phyloP scores from a whole-genome alignment of 1,284 basidiomycete genomes.

The Chalciporus piperatoides region DNA sequence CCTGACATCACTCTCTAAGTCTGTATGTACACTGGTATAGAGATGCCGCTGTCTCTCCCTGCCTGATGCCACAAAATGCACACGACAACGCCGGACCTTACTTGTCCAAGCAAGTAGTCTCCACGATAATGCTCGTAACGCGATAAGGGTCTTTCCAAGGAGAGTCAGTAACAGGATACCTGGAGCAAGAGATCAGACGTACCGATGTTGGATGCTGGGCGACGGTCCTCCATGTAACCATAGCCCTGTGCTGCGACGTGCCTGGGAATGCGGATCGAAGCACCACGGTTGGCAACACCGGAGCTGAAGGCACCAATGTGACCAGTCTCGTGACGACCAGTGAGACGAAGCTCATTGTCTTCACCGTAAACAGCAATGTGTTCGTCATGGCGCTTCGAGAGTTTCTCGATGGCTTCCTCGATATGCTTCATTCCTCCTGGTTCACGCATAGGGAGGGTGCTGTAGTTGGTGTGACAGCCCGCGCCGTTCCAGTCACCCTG shows the following conservation, averaged over 20 bases:
- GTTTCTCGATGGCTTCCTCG: slow-evolving; percentile 90
- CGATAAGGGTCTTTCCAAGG: slow-evolving; percentile 73
- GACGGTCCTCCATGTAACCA: slow-evolving; percentile 96
- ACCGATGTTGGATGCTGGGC: slow-evolving; percentile 98
- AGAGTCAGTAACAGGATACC: slow-evolving; percentile 9
- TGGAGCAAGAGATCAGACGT: slow-evolving; percentile 32
- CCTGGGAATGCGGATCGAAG: slow-evolving; percentile 91
- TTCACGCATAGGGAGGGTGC: slow-evolving; percentile 89
- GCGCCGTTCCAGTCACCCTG: slow-evolving; percentile 99
- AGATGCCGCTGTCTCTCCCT: slow-evolving; percentile 12
- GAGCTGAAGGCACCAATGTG: slow-evolving; percentile 92
- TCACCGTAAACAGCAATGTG: slow-evolving; percentile 98
- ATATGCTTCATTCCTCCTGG: slow-evolving; percentile 93
- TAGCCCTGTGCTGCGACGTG: slow-evolving; percentile 90
- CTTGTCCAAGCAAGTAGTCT: slow-evolving; percentile 76
- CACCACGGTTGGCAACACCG: slow-evolving; percentile 97
- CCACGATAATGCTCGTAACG: slow-evolving; percentile 86
- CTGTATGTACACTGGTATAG: slow-evolving; percentile 22
- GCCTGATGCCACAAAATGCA: slow-evolving; percentile 7
- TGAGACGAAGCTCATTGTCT: slow-evolving; percentile 92
- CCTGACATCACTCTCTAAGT: neutral
- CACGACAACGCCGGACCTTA: slow-evolving; percentile 28
- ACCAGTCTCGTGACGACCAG: slow-evolving; percentile 95
- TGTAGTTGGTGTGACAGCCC: slow-evolving; percentile 95
- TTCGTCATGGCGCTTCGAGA: slow-evolving; percentile 78